Evolutionary conservation across 78 protist genomes (phyloP).

Genomic region (Dictyostelium brefeldianum): DNA sequence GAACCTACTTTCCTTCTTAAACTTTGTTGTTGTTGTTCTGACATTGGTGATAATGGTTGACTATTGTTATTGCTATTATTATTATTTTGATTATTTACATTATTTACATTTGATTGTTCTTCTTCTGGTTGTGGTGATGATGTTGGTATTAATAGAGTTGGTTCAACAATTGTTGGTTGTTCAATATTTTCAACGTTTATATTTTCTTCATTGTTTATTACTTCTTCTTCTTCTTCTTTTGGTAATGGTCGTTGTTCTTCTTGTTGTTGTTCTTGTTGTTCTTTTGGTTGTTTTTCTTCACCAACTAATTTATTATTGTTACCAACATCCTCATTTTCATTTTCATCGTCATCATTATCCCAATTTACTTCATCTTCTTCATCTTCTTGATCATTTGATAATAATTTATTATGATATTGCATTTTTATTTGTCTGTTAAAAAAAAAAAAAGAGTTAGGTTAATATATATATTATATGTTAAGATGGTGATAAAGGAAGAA

Average conservation of each 20-base stretch:
- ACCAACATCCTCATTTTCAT: not conserved
- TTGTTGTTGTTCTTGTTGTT: not conserved
- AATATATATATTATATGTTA: not conserved
- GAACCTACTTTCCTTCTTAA: slow-evolving; percentile 19
- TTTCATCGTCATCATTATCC: slow-evolving; percentile 1
- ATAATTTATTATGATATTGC: not conserved
- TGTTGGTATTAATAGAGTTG: too few relatives aligned
- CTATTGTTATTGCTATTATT: slow-evolving; percentile 3
- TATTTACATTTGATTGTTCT: not conserved
- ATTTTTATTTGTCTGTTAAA: not conserved
- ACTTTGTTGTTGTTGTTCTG: not conserved
- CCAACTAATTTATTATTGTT: not conserved
- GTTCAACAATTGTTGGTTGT: too few relatives aligned
- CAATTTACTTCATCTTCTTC: slow-evolving; percentile 29
- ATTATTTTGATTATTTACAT: not conserved
- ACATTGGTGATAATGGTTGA: not conserved
- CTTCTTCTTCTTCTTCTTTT: not conserved
- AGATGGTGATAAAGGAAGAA: too few relatives aligned
- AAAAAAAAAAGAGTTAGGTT: too few relatives aligned
- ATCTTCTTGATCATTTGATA: slow-evolving; percentile 15
- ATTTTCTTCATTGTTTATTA: not conserved
- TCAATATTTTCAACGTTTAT: not conserved
- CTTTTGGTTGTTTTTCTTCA: not conserved
- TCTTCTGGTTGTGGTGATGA: not conserved
- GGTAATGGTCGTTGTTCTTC: not conserved